phyloP scores from a whole-genome alignment of 2,329 filamentous ascomycete genomes.

The Paecilomyces fulvus region DNA sequence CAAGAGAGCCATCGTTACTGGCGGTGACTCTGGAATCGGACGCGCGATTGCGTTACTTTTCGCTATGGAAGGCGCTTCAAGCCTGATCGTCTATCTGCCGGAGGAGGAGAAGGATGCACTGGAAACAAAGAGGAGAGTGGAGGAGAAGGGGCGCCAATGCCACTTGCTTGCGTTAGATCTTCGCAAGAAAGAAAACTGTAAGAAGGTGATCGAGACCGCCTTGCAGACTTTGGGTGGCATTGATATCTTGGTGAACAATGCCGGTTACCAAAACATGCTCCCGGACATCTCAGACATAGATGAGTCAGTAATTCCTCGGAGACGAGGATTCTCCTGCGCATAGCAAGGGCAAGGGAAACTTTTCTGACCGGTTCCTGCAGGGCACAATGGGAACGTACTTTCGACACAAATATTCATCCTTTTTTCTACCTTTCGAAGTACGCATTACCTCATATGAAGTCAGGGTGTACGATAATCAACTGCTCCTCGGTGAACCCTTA shows the following conservation, averaged over 20 bases:
- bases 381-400: slow-evolving; percentile 71
- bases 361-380: slow-evolving; percentile 26
- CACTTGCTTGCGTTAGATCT: slow-evolving; percentile 58
- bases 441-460: slow-evolving; percentile 62
- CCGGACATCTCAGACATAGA: slow-evolving; percentile 61
- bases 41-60: slow-evolving; percentile 67
- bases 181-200: slow-evolving; percentile 57
- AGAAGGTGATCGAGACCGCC: slow-evolving; percentile 59
- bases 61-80: slow-evolving; percentile 71
- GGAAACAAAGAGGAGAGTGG: slow-evolving; percentile 62
- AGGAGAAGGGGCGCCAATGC: slow-evolving; percentile 58
- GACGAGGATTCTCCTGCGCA: not conserved
- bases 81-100: slow-evolving; percentile 63
- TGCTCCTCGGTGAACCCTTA: slow-evolving; percentile 79
- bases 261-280: slow-evolving; percentile 66
- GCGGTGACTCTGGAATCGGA: slow-evolving; percentile 72
- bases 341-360: not conserved
- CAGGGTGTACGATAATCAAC: slow-evolving; percentile 74
- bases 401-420: slow-evolving; percentile 75
- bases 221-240: slow-evolving; percentile 58
- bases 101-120: slow-evolving; percentile 69
- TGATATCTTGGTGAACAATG: slow-evolving; percentile 61
- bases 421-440: slow-evolving; percentile 78
- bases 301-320: slow-evolving; percentile 45
- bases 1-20: slow-evolving; percentile 71